Percentiles rank a stretch among this genome's conserved stretches.
phyloP scores from a whole-genome alignment of 352 stramenopile genomes.

The Plasmopara muralis region DNA sequence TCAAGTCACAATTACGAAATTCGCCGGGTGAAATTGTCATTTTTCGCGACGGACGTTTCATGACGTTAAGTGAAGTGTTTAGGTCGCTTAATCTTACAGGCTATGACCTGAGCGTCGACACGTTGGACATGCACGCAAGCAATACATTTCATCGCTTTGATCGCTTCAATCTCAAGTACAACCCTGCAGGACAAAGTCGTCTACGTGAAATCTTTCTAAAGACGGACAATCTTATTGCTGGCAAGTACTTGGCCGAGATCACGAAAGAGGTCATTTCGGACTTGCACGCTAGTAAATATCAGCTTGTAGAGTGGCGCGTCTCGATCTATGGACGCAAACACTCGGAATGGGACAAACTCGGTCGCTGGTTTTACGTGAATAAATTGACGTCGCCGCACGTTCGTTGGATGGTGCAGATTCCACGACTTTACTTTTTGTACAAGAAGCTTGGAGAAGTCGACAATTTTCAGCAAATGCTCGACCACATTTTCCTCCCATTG shows the following conservation, averaged over 20 bases:
- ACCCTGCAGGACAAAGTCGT: slow-evolving; percentile 89
- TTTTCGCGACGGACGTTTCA: slow-evolving; percentile 91
- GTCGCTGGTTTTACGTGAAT: slow-evolving; percentile 95
- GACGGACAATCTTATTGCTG: slow-evolving; percentile 96
- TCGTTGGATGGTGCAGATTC: slow-evolving; percentile 98
- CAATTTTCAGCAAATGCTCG: slow-evolving; percentile 96
- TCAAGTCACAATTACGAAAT: slow-evolving; percentile 76
- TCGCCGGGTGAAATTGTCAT: slow-evolving; percentile 92
- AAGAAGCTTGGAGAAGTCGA: slow-evolving; percentile 87
- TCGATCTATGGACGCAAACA: slow-evolving; percentile 91
- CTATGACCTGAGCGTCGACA: slow-evolving; percentile 98
- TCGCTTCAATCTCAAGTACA: slow-evolving; percentile 99
- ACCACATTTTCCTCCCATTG: slow-evolving; percentile 97
- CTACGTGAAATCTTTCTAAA: slow-evolving; percentile 99
- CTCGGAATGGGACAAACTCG: slow-evolving; percentile 95
- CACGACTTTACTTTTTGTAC: slow-evolving; percentile 96
- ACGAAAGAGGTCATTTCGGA: slow-evolving; percentile 92
- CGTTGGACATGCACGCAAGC: slow-evolving; percentile 98
- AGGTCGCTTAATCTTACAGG: slow-evolving; percentile 90
- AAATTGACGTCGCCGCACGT: slow-evolving; percentile 89
- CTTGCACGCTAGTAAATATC: slow-evolving; percentile 89
- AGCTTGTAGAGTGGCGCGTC: slow-evolving; percentile 93
- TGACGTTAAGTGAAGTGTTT: slow-evolving; percentile 95
- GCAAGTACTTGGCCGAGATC: slow-evolving; percentile 93
- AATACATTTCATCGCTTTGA: slow-evolving; percentile 99